Conservation (phyloP, 331 rosid genomes). For the Acacia pycnantha region DNA sequence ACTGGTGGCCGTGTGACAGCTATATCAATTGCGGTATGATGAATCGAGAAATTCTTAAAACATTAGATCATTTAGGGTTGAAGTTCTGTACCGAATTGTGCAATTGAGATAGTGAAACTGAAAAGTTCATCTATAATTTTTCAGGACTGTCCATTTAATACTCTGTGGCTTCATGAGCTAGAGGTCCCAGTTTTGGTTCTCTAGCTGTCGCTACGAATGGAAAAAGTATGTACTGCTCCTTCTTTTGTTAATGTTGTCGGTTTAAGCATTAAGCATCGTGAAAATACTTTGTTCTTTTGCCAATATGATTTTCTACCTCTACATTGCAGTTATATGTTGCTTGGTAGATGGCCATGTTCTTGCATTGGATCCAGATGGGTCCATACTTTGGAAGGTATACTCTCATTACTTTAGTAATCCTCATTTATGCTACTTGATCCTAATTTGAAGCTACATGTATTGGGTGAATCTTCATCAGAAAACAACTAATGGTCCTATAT, state of each 20-base stretch:
- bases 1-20: constrained; percentile 79
- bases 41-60: constrained; percentile 21
- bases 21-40: constrained; percentile 50
- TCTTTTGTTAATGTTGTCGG: constrained; percentile 3
- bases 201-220: constrained; percentile 55
- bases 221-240: constrained; percentile 45
- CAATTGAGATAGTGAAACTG: constrained; percentile 9
- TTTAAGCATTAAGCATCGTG: constrained; percentile 2
- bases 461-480: constrained; percentile 44
- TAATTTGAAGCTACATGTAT: constrained; percentile 15
- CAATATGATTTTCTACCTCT: constrained; percentile 9
- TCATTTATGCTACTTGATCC: constrained; percentile 5
- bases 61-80: not conserved
- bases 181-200: constrained; percentile 87
- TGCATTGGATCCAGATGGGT: constrained; percentile 68
- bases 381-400: constrained; percentile 78
- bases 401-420: constrained; percentile 18
- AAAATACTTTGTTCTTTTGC: constrained; percentile 9
- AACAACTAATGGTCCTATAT: constrained; percentile 74
- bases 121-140: constrained; percentile 19
- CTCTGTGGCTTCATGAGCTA: constrained; percentile 63
- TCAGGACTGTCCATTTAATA: constrained; percentile 63
- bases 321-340: constrained; percentile 74
- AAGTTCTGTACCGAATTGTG: constrained; percentile 5
- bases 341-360: constrained; percentile 88